Conservation (phyloP, 148 eudicot species). For the Amaranthus cruentus region DNA sequence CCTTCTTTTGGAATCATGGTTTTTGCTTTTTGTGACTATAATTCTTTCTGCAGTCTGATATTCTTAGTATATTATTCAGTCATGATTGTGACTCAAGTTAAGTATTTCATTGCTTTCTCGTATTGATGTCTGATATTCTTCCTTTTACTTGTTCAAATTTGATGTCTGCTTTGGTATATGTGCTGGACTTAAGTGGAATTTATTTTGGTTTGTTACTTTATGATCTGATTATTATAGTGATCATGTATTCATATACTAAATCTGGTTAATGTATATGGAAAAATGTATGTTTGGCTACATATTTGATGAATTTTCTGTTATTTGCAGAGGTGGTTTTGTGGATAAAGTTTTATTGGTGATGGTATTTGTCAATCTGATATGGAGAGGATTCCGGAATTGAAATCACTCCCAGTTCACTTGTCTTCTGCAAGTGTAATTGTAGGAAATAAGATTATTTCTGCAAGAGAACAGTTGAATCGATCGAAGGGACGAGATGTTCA, state of each 20-base stretch:
- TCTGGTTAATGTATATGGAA: not conserved
- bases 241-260: not conserved
- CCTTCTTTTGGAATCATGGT: slow-evolving; percentile 21
- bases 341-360: slow-evolving; percentile 18
- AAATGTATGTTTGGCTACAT: not conserved
- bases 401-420: slow-evolving; percentile 34
- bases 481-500: slow-evolving; percentile 26
- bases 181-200: not conserved
- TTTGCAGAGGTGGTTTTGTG: slow-evolving; percentile 27
- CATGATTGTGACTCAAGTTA: slow-evolving; percentile 28
- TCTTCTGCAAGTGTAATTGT: slow-evolving; percentile 32
- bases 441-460: slow-evolving; percentile 29
- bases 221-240: not conserved
- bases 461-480: slow-evolving; percentile 35
- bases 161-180: not conserved
- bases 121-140: slow-evolving; percentile 3
- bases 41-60: slow-evolving; percentile 23
- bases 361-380: slow-evolving; percentile 38
- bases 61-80: slow-evolving; percentile 20
- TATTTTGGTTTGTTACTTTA: not conserved
- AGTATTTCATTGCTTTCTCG: slow-evolving; percentile 24
- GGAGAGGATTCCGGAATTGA: slow-evolving; percentile 56
- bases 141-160: not conserved
- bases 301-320: not conserved
- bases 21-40: slow-evolving; percentile 11